Conservation (phyloP, 495 filamentous ascomycete species). For the Aspergillus asperescens region DNA sequence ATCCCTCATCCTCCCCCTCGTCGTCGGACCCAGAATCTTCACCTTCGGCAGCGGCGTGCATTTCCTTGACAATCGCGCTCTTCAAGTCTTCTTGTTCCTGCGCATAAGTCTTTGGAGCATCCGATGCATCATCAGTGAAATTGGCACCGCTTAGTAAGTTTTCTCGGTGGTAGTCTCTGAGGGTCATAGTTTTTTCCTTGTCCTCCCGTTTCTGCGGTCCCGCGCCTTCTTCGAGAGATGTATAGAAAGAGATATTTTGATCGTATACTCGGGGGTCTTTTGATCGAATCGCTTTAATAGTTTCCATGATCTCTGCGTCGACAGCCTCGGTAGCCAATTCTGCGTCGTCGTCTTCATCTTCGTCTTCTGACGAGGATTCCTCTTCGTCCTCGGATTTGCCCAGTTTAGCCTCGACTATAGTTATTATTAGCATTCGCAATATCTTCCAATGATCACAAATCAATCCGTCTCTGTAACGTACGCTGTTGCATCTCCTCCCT, state of each 20-base stretch:
- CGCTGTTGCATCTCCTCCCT: constrained; percentile 79
- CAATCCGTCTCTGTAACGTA: constrained; percentile 39
- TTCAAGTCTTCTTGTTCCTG: constrained; percentile 84
- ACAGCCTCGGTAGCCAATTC: constrained; percentile 73
- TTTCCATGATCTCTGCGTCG: constrained; percentile 80
- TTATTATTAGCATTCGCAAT: constrained; percentile 8
- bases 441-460: background rate
- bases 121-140: constrained; percentile 43
- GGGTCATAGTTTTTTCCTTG: constrained; percentile 77
- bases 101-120: constrained; percentile 62
- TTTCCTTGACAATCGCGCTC: constrained; percentile 65
- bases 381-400: constrained; percentile 38
- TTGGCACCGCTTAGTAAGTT: constrained; percentile 65
- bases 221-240: constrained; percentile 50
- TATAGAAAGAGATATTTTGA: constrained; percentile 68
- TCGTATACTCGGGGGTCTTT: constrained; percentile 93
- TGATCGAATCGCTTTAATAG: constrained; percentile 74
- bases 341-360: constrained; percentile 80
- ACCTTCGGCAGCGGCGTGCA: constrained; percentile 58
- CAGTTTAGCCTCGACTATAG: constrained; percentile 80
- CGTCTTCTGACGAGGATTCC: constrained; percentile 54
- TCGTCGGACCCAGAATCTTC: constrained; percentile 39
- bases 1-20: constrained; percentile 64
- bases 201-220: constrained; percentile 35
- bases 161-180: constrained; percentile 85